Conservation (phyloP, 1,139 yeast species). For the Protomyces arabidopsidicola region DNA sequence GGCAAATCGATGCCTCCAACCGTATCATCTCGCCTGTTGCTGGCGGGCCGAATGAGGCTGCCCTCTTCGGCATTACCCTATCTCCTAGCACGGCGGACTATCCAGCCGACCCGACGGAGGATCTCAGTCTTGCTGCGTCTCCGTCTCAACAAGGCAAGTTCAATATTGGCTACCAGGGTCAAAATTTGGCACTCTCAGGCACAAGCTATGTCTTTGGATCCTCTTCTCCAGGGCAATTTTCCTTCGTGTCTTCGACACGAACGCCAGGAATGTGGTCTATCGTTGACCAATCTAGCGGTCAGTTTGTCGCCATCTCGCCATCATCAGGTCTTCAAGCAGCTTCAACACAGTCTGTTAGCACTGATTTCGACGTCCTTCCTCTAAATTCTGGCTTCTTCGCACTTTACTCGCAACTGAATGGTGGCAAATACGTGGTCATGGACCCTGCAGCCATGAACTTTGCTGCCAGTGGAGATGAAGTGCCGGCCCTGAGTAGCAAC, state of each 20-base stretch:
- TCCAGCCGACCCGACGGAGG: background rate
- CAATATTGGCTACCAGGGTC: background rate
- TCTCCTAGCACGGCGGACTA: slow-evolving; percentile 3
- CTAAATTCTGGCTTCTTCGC: background rate
- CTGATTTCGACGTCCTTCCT: background rate
- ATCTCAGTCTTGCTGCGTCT: background rate
- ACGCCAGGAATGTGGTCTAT: background rate
- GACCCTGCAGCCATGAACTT: background rate
- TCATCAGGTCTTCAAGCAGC: background rate
- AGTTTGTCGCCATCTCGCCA: background rate
- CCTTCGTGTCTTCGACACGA: background rate
- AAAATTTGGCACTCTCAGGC: background rate
- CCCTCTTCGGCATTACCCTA: slow-evolving; percentile 5
- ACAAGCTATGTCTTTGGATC: background rate
- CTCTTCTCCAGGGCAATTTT: background rate
- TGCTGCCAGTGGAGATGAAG: background rate
- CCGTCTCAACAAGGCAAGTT: background rate
- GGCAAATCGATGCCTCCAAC: slow-evolving; percentile 6
- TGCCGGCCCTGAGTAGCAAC: background rate
- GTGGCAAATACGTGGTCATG: background rate
- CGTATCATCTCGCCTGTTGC: slow-evolving; percentile 10
- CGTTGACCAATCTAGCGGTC: background rate
- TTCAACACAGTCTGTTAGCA: background rate
- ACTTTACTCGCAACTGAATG: background rate
- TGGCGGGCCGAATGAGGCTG: slow-evolving; percentile 1